Conservation (phyloP, 768 basidiomycete genomes). For the Serendipita vermifera region DNA sequence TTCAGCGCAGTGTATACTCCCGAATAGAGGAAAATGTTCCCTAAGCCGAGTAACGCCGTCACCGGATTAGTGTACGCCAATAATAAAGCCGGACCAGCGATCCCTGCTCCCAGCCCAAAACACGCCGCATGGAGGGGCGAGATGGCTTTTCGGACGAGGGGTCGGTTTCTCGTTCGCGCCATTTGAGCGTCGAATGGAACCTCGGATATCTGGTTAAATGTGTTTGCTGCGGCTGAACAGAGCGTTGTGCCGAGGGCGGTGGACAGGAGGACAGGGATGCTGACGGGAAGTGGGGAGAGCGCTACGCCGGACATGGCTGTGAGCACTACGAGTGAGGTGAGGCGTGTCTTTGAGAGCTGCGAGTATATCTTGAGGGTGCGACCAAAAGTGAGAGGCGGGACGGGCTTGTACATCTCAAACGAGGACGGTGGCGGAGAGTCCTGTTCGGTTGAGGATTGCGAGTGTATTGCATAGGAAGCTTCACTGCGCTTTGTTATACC, state of each 20-base stretch:
- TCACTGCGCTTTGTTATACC: neutral
- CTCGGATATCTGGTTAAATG: conserved; percentile 91
- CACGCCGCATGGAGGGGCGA: conserved; percentile 69
- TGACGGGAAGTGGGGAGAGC: conserved; percentile 74
- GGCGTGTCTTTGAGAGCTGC: conserved; percentile 72
- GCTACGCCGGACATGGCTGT: conserved; percentile 89
- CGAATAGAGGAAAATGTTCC: conserved; percentile 82
- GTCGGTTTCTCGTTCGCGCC: conserved; percentile 75
- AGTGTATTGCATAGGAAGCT: neutral
- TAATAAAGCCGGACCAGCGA: conserved; percentile 65
- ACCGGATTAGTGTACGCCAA: conserved; percentile 75
- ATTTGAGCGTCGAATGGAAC: conserved; percentile 95
- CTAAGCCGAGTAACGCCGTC: conserved; percentile 68
- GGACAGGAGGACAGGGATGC: conserved; percentile 70
- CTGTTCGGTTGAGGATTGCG: neutral
- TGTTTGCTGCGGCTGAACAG: conserved; percentile 86
- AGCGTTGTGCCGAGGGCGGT: conserved; percentile 83
- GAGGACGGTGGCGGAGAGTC: neutral
- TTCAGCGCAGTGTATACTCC: conserved; percentile 90
- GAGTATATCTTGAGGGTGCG: conserved; percentile 52
- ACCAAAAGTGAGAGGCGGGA: conserved; percentile 25
- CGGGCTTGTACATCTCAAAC: conserved; percentile 4
- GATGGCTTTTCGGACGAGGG: conserved; percentile 75
- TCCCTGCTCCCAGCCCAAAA: conserved; percentile 65
- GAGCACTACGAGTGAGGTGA: conserved; percentile 73